Conservation (phyloP, 352 stramenopile species). For the Globisporangium alternatum region DNA sequence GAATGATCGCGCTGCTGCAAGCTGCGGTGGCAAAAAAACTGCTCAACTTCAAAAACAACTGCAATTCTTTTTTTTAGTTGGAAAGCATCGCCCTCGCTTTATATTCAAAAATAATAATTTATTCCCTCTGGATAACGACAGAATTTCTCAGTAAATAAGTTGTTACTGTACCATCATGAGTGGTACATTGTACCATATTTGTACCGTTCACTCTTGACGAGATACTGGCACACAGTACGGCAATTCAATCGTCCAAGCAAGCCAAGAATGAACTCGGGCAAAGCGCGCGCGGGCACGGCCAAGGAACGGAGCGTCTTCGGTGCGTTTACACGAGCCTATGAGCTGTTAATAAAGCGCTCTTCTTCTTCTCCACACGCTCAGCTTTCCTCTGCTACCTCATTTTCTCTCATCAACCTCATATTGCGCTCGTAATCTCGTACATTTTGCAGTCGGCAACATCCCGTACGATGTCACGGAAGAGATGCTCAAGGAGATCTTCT, state of each 20-base stretch:
- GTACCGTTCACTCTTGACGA: neutral
- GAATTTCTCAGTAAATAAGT: too few species aligned
- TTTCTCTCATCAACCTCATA: slow-evolving; percentile 8
- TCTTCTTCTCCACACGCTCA: neutral
- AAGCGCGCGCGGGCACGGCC: slow-evolving; percentile 56
- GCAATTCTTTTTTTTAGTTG: slow-evolving; percentile 3
- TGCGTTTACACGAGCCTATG: slow-evolving; percentile 26
- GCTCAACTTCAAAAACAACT: slow-evolving; percentile 4
- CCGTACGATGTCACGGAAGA: slow-evolving; percentile 88
- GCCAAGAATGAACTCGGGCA: slow-evolving; percentile 26
- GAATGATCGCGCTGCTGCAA: slow-evolving; percentile 11
- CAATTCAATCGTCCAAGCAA: neutral
- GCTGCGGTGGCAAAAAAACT: neutral
- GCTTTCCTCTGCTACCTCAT: slow-evolving; percentile 10
- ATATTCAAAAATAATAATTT: neutral
- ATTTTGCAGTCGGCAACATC: slow-evolving; percentile 78
- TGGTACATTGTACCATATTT: neutral
- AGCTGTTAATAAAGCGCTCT: neutral
- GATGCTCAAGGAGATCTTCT: slow-evolving; percentile 87
- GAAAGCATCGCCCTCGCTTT: neutral
- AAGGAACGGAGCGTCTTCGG: slow-evolving; percentile 88
- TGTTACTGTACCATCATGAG: neutral
- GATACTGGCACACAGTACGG: neutral
- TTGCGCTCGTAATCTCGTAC: slow-evolving; percentile 7
- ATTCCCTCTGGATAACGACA: too few species aligned